A percentile compares a stretch with the other conserved stretches of the same genome.
phyloP scores from a whole-genome alignment of 2,329 filamentous ascomycete species.

The Paecilomyces sp. region DNA sequence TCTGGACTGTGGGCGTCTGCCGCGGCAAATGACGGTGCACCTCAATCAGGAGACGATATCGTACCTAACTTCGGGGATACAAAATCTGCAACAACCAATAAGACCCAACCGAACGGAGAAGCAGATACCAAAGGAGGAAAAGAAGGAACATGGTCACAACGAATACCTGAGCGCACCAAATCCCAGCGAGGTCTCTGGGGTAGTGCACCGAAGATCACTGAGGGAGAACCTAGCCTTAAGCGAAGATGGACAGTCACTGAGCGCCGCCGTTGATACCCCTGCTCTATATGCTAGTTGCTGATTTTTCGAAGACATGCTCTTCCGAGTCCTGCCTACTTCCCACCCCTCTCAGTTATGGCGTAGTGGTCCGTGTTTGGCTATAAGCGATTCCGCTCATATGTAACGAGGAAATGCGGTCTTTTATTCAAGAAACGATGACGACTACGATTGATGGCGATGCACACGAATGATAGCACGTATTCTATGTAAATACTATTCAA shows the following conservation, averaged over 20 bases:
- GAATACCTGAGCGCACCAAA: conserved; percentile 19
- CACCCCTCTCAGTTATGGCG: neutral
- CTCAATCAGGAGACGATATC: conserved; percentile 22
- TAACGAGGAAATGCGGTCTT: neutral
- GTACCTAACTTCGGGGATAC: conserved; percentile 30
- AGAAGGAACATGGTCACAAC: conserved; percentile 8
- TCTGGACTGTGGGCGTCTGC: conserved; percentile 31
- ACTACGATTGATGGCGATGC: neutral
- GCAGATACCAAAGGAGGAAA: conserved; percentile 2
- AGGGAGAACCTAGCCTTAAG: conserved; percentile 19
- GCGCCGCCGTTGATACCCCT: conserved; percentile 10
- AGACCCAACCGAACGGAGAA: neutral
- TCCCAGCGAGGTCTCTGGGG: conserved; percentile 34
- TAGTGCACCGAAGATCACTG: conserved; percentile 19
- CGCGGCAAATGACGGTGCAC: conserved; percentile 11
- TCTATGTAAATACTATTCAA: neutral
- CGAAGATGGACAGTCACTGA: conserved; percentile 35
- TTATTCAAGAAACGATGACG: neutral
- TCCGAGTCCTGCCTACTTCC: too few species aligned
- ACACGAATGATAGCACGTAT: neutral
- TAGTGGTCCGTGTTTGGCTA: neutral
- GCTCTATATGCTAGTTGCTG: neutral
- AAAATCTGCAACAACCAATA: conserved; percentile 9
- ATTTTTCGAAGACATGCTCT: neutral
- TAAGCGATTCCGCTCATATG: neutral